These are phyloP conservation scores for Castanea crenata DNA, from an alignment of 306 rosid genomes.

Conservation along the genomic window DNA sequence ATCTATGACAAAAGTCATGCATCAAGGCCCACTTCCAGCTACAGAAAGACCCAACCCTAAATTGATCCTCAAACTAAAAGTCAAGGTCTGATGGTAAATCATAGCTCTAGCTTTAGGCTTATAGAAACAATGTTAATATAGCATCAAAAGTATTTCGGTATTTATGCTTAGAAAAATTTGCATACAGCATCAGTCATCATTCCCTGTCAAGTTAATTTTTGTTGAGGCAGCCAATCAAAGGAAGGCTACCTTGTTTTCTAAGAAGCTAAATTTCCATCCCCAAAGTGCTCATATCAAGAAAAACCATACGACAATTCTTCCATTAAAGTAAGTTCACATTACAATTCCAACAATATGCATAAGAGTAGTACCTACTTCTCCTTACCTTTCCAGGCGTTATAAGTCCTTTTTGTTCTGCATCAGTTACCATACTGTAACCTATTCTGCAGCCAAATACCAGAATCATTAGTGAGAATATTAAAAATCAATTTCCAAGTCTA, in stretches of 20 bases:
- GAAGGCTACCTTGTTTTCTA: slow-evolving; percentile 8
- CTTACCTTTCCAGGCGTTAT: slow-evolving; percentile 93
- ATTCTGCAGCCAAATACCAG: slow-evolving; percentile 61
- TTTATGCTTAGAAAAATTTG: neutral
- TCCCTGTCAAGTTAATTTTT: neutral
- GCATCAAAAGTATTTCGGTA: neutral
- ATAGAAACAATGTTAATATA: neutral
- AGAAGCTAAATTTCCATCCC: neutral
- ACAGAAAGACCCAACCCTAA: neutral
- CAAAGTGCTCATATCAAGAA: slow-evolving; percentile 2
- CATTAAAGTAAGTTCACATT: neutral
- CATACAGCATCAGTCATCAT: neutral
- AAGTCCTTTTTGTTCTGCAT: slow-evolving; percentile 87
- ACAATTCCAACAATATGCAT: slow-evolving; percentile 13
- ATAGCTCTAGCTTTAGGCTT: neutral
- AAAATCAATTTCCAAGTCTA: neutral
- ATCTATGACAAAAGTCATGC: neutral
- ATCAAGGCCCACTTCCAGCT: neutral
- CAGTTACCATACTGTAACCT: slow-evolving; percentile 84
- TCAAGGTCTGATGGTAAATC: neutral
- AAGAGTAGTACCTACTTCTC: slow-evolving; percentile 1
- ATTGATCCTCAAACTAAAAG: neutral
- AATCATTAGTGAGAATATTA: neutral
- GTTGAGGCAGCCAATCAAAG: slow-evolving; percentile 8
- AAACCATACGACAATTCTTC: neutral